Percentiles rank a stretch among this genome's conserved stretches.
Evolutionary conservation across 805 yeast species (phyloP).

Genomic region (Metschnikowia amazonensis): DNA sequence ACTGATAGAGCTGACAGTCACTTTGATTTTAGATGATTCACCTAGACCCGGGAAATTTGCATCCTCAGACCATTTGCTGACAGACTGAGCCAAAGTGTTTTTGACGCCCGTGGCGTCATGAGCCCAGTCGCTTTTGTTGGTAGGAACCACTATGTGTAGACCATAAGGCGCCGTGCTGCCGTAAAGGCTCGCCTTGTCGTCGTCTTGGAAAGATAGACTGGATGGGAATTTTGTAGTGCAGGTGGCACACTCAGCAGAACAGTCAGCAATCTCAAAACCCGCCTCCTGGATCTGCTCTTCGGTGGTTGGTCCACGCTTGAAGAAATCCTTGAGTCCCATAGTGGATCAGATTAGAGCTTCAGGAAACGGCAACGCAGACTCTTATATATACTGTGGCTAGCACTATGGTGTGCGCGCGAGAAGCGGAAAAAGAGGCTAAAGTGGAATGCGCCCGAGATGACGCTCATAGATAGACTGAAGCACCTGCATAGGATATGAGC

Average conservation of each 20-base stretch:
- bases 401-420: not conserved
- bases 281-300: slow-evolving; percentile 14
- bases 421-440: not conserved
- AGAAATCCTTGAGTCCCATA: slow-evolving; percentile 15
- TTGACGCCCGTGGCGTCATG: slow-evolving; percentile 58
- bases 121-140: slow-evolving; percentile 82
- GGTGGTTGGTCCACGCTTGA: slow-evolving; percentile 14
- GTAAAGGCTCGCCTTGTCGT: slow-evolving; percentile 49
- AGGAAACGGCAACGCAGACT: not conserved
- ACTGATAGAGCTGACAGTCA: slow-evolving; percentile 53
- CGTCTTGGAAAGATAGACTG: slow-evolving; percentile 42
- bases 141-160: slow-evolving; percentile 73
- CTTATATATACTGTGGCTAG: not conserved
- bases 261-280: slow-evolving; percentile 39
- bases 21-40: slow-evolving; percentile 36
- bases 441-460: not conserved
- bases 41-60: slow-evolving; percentile 21
- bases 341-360: not conserved
- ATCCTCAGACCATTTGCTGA: slow-evolving; percentile 35
- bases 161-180: slow-evolving; percentile 67
- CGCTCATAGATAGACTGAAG: not conserved
- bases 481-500: not conserved
- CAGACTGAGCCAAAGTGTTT: slow-evolving; percentile 44
- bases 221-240: slow-evolving; percentile 55
- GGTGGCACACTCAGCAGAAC: slow-evolving; percentile 50